Conservation (phyloP, 1,284 basidiomycete genomes). For the Ceratorhiza oryzae-sativae region DNA sequence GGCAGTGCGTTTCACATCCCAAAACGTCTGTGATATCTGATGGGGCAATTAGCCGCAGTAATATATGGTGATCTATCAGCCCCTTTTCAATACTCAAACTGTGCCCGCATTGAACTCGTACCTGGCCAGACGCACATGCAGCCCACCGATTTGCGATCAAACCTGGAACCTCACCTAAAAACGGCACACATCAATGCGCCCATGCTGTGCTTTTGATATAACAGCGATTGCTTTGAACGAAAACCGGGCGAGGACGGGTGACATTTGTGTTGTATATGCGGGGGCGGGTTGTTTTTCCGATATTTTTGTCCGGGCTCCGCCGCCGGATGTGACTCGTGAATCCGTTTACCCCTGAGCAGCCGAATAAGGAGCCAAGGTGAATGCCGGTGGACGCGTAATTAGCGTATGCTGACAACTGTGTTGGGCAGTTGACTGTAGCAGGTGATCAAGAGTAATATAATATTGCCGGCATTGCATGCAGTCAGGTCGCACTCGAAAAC, state of each 20-base stretch:
- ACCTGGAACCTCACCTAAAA: not conserved
- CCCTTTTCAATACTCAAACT: not conserved
- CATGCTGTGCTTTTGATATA: not conserved
- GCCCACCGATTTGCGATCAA: conserved; percentile 15
- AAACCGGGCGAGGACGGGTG: not conserved
- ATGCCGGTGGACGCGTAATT: not conserved
- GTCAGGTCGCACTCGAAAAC: too few species aligned
- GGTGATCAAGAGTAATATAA: too few species aligned
- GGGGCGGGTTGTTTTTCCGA: conserved; percentile 3
- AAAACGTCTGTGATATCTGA: not conserved
- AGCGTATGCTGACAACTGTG: too few species aligned
- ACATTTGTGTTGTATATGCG: not conserved
- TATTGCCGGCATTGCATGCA: too few species aligned
- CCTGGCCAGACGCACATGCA: not conserved
- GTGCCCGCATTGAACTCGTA: not conserved
- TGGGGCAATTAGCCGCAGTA: not conserved
- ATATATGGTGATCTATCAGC: not conserved
- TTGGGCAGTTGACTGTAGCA: too few species aligned
- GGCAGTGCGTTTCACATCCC: not conserved
- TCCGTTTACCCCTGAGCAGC: not conserved
- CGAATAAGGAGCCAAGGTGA: not conserved
- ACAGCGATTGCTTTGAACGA: too few species aligned
- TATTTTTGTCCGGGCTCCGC: not conserved
- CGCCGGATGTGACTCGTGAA: not conserved
- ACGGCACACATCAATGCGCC: not conserved